Evolutionary conservation across 2,329 filamentous ascomycete species (phyloP).

Genomic region (Huntiella moniliformis): DNA sequence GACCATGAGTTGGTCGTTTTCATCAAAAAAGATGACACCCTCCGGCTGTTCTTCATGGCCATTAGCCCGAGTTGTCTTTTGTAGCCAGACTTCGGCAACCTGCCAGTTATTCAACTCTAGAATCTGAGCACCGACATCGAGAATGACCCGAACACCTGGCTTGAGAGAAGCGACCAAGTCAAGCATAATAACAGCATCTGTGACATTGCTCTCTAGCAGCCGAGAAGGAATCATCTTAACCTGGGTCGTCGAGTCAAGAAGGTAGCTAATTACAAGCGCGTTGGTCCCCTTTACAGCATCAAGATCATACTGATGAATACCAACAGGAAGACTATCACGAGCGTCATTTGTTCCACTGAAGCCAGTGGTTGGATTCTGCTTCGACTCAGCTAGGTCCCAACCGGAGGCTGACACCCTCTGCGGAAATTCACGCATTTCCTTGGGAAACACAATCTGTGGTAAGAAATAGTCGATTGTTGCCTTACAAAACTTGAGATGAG

Average conservation of each 20-base stretch:
- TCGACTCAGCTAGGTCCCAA: conserved; percentile 41
- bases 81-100: conserved; percentile 37
- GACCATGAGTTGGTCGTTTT: conserved; percentile 34
- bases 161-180: conserved; percentile 22
- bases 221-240: conserved; percentile 18
- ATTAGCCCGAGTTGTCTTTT: neutral
- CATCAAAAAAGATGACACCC: conserved; percentile 36
- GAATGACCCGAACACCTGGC: conserved; percentile 34
- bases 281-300: conserved; percentile 42
- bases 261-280: conserved; percentile 40
- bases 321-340: conserved; percentile 34
- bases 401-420: conserved; percentile 45
- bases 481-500: conserved; percentile 31
- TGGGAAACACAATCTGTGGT: conserved; percentile 36
- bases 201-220: conserved; percentile 2
- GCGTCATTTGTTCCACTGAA: conserved; percentile 57
- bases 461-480: conserved; percentile 45
- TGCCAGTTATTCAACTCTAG: conserved; percentile 40
- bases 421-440: conserved; percentile 42
- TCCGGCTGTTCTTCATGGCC: neutral
- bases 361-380: conserved; percentile 34
- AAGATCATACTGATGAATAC: conserved; percentile 36
- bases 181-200: conserved; percentile 27
- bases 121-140: conserved; percentile 55
- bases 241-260: conserved; percentile 35